A percentile compares a stretch with the other conserved stretches of the same genome.
Conservation (phyloP, 371 early-diverging fungal genomes). For the Mortierella sp. region DNA sequence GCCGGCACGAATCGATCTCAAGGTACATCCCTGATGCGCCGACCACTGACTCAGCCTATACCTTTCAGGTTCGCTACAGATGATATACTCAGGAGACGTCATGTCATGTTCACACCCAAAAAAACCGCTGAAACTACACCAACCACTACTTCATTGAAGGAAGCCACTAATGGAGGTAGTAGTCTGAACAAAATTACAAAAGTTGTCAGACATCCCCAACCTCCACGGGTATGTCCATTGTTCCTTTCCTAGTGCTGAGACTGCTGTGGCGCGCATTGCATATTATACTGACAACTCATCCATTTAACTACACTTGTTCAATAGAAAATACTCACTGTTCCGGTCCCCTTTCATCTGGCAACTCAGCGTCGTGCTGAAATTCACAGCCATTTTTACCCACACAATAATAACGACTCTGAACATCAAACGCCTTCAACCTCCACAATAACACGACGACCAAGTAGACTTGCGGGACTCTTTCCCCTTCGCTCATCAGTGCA, state of each 20-base stretch:
- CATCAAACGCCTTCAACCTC: neutral
- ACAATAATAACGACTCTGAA: neutral
- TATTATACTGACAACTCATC: neutral
- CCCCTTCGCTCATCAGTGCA: constrained; percentile 14
- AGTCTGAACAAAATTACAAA: neutral
- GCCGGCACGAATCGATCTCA: neutral
- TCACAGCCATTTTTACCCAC: constrained; percentile 2
- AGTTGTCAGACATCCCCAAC: constrained; percentile 13
- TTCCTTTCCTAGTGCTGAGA: neutral
- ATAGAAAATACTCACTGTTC: constrained; percentile 40
- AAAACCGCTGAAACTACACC: neutral
- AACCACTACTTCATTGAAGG: neutral
- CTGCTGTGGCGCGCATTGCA: neutral
- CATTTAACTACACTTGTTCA: neutral
- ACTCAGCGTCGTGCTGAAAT: constrained; percentile 43
- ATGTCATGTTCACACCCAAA: constrained; percentile 14
- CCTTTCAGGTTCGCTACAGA: constrained; percentile 47
- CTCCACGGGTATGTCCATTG: constrained; percentile 11
- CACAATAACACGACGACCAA: neutral
- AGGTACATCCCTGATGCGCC: neutral
- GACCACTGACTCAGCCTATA: constrained; percentile 31
- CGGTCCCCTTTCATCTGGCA: constrained; percentile 31
- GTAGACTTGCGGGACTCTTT: constrained; percentile 28
- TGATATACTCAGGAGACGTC: constrained; percentile 30
- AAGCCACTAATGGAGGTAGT: neutral